phyloP scores from a whole-genome alignment of 2,329 filamentous ascomycete species.

The Hymenoscyphus repandus region DNA sequence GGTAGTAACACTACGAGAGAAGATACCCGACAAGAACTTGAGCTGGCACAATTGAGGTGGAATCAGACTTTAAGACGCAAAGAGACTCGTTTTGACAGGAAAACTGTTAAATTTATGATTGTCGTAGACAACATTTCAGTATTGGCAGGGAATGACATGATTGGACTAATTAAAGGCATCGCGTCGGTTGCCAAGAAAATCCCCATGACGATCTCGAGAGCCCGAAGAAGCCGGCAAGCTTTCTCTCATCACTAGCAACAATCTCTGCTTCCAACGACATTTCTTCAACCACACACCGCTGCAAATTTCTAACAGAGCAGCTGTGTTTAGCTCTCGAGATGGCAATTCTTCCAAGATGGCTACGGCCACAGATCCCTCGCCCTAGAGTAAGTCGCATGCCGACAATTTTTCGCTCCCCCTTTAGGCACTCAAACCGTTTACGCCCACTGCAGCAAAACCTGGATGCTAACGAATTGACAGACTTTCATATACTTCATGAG shows the following conservation, averaged over 20 bases:
- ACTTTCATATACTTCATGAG: conserved; percentile 81
- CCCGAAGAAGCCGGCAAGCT: conserved; percentile 2
- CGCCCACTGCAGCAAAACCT: neutral
- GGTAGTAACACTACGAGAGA: too few species aligned
- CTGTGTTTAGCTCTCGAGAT: conserved; percentile 16
- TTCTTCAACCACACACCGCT: conserved; percentile 2
- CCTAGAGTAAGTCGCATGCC: conserved; percentile 25
- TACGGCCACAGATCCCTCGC: conserved; percentile 27
- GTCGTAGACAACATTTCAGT: too few species aligned
- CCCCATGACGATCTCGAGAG: neutral
- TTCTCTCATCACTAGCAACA: neutral
- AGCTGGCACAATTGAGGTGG: too few species aligned
- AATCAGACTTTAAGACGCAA: too few species aligned
- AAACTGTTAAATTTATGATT: too few species aligned
- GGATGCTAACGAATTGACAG: conserved; percentile 40
- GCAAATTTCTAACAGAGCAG: neutral
- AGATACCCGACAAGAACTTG: too few species aligned
- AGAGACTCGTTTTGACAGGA: too few species aligned
- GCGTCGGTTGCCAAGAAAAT: neutral
- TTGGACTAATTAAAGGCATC: too few species aligned
- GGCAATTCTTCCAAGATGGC: conserved; percentile 26
- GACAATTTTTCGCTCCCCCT: neutral
- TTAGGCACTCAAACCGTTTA: neutral
- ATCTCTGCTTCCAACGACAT: neutral
- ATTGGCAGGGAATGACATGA: neutral